Base-by-base conservation (phyloP, 768 basidiomycete species). In the Lentinula detonsa region DNA sequence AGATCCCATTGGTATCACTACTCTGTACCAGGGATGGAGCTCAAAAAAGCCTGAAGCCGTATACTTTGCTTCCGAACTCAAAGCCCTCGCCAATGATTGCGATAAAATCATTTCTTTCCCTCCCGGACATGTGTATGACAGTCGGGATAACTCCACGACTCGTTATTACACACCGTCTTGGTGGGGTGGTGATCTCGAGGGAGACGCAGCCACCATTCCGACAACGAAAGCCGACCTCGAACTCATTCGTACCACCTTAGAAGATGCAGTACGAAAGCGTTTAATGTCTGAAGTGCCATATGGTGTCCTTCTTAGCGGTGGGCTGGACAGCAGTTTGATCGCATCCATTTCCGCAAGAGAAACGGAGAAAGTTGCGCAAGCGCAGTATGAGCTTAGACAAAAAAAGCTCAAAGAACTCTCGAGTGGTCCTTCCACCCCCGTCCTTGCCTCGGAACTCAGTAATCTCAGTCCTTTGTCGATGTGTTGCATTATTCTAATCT, bases 251-350 rank as follows among this genome's bases (percentile, higher is more conserved):
- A 86, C 91, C 71, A 81, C 87, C 0, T 81, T 99, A 33, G 97
- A 98, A 75, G 87, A 82, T 34, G 93, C 97, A 13, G 97, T 99
- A 53, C 83, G 87, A 68, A 99, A 98, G 73, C 82, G 97, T 52
- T 76, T 99, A 18, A 99, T 99, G 97, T 91, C 90, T 34, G 97
- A 99, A 74, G 97, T 98, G 10, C 97, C 97, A 2, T 99, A 95
- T 66, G 97, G 97, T 61, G 97, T 99, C 15, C 81, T 99, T 45
- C 83, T 99, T 61, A 93, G 90, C 63, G 97, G 97, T 51, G 97
- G 97, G 21, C 77, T 99, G 59, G 97, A 99, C 71, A 95, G 92
- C 69, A 95, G 93, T 70, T 76, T 99, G 74, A 98, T 99, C 66
- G 97, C 97, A 11, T 81, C 94, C 18, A 93, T 99, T 68, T 97